Evolutionary conservation across 768 basidiomycete species (phyloP).

Genomic region (Suillus cothurnatus): DNA sequence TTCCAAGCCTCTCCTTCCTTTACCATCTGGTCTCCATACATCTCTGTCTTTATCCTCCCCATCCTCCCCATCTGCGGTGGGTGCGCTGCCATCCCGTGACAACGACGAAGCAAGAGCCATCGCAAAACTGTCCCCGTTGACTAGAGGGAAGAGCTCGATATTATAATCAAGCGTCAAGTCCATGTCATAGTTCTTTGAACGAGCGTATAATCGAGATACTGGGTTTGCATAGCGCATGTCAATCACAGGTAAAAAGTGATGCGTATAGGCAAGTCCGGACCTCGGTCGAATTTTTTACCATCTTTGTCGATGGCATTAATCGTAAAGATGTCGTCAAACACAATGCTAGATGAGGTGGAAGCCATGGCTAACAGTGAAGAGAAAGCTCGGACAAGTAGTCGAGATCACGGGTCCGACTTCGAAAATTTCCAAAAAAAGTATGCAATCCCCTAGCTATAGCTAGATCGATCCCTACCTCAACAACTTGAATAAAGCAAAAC

Average conservation of each 20-base stretch:
- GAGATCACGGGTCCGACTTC: neutral
- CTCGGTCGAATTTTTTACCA: conserved; percentile 98
- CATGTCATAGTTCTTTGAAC: conserved; percentile 92
- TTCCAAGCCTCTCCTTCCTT: conserved; percentile 79
- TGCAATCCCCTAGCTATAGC: neutral
- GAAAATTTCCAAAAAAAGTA: neutral
- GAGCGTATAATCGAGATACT: conserved; percentile 92
- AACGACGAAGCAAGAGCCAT: conserved; percentile 86
- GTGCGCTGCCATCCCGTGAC: conserved; percentile 50
- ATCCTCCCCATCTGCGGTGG: conserved; percentile 53
- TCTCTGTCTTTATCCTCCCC: conserved; percentile 73
- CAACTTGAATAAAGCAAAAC: neutral
- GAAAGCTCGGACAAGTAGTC: neutral
- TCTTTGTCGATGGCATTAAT: conserved; percentile 85
- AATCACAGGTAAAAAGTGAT: conserved; percentile 1
- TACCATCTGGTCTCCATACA: conserved; percentile 86
- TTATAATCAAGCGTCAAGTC: conserved; percentile 93
- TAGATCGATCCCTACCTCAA: neutral
- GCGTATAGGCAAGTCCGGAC: conserved; percentile 40
- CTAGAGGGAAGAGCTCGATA: conserved; percentile 82
- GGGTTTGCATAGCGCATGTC: conserved; percentile 17
- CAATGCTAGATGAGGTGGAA: conserved; percentile 65
- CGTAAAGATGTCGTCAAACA: conserved; percentile 94
- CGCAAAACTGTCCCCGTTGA: conserved; percentile 70
- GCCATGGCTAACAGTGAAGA: conserved; percentile 41